A percentile compares a stretch with the other conserved stretches of the same genome.
Conservation (phyloP, 139 green algal species). For the Closterium sp. region DNA sequence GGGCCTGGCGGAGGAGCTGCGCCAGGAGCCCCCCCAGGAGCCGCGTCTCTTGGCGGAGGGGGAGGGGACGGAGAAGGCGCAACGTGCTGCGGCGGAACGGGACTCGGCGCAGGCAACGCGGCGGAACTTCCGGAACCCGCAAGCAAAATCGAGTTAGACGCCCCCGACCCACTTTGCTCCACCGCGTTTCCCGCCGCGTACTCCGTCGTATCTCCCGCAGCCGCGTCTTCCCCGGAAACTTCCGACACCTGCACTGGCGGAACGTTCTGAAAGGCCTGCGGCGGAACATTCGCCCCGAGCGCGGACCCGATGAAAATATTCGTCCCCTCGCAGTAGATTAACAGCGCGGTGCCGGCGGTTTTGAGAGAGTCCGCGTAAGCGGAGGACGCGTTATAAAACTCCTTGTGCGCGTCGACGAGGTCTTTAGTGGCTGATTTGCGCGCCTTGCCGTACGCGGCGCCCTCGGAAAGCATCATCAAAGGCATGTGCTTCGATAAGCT, state of each 20-base stretch:
- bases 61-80: too few relatives aligned
- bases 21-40: too few relatives aligned
- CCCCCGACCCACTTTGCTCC: not conserved
- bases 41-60: too few relatives aligned
- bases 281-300: not conserved
- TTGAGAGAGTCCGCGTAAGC: not conserved
- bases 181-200: not conserved
- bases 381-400: not conserved
- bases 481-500: too few relatives aligned
- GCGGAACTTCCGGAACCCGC: not conserved
- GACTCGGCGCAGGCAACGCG: not conserved
- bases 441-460: not conserved
- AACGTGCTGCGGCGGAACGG: too few relatives aligned
- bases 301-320: not conserved
- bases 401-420: not conserved
- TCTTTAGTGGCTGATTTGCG: not conserved
- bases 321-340: slow-evolving; percentile 1
- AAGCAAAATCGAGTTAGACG: not conserved
- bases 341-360: not conserved
- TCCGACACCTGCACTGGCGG: not conserved
- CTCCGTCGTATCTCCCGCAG: not conserved
- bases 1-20: too few relatives aligned
- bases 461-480: not conserved
- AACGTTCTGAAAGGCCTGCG: not conserved
- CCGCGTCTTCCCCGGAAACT: not conserved